Conservation (phyloP, 139 green algal genomes). For the Dunaliella primolecta region DNA sequence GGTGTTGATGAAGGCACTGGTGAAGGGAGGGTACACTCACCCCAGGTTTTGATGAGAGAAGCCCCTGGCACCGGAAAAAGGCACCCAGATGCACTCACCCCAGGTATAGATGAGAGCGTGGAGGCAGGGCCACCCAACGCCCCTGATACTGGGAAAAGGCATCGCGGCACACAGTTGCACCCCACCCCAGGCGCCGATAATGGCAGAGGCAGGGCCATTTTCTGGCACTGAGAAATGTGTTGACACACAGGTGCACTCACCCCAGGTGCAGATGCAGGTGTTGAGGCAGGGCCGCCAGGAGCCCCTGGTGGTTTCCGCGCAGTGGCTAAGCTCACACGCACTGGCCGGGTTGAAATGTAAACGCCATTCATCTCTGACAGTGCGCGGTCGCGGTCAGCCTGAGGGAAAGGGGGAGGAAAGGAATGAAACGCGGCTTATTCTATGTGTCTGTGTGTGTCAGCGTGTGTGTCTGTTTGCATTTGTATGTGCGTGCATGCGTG, state of each 20-base stretch:
- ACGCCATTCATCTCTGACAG: conserved; percentile 84
- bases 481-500: neutral
- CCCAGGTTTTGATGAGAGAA: too few species aligned
- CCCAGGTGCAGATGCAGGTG: neutral
- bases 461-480: too few species aligned
- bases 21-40: too few species aligned
- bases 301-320: conserved; percentile 26
- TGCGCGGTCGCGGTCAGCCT: conserved; percentile 74
- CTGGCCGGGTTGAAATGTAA: conserved; percentile 65
- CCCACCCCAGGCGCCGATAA: too few species aligned
- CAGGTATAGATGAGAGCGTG: too few species aligned
- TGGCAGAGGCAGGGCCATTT: too few species aligned
- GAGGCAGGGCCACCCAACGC: too few species aligned
- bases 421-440: neutral
- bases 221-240: too few species aligned
- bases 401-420: neutral
- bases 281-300: neutral
- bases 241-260: neutral
- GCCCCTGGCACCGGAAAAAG: too few species aligned
- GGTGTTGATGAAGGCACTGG: too few species aligned
- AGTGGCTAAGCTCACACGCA: conserved; percentile 74
- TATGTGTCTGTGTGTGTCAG: neutral
- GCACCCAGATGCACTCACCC: neutral
- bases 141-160: too few species aligned
- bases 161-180: too few species aligned